Base-by-base conservation (phyloP, 2,329 filamentous ascomycete genomes). In the Xylariaceae sp. region DNA sequence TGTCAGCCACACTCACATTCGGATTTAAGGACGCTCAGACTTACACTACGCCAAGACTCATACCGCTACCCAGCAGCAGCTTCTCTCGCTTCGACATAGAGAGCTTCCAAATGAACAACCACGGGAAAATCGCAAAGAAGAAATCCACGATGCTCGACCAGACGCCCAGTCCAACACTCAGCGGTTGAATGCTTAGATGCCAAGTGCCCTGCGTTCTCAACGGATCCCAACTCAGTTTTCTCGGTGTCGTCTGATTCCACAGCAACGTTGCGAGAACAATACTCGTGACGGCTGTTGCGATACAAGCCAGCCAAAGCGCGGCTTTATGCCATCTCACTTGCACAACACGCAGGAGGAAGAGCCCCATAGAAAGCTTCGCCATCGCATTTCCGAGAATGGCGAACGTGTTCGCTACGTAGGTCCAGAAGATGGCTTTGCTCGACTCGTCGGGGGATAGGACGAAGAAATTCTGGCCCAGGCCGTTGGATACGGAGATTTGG, bases 381-480 rank as follows among this genome's bases (percentile, higher is more conserved):
- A 69, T 62, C 22, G 68, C 66, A 38, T 70, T 71, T 11, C 68
- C 68, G 1, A 58, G 63, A 42, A 70, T 66, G 45, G 65, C 65
- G 44, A 69, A 68, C 11, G 59, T 66, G 52, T 69, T 70, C 44
- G 66, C 68, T 15, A 71, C 62, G 39, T 68, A 69, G 2, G 65
- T 66, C 67, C 68, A 71, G 45, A 70, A 66, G 48, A 71, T 69
- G 48, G 68, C 66, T 30, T 65, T 47, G n/a, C 66, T 66, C 6
- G 63, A 63, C 31, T 64, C 54, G 38, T 62, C 62, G n/a, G 64
- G 44, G 11, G 48, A 54, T 1, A 70, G 60, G 3, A 44, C 44
- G 66, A 63, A 69, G 35, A 69, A 66, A 47, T 58, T 64, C 40
- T 56, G 61, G 1, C 68, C 68, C 11, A 70, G 55, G 1, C 68